Base-by-base conservation (phyloP, 2,329 filamentous ascomycete genomes). In the Colletotrichum neosansevieriae region DNA sequence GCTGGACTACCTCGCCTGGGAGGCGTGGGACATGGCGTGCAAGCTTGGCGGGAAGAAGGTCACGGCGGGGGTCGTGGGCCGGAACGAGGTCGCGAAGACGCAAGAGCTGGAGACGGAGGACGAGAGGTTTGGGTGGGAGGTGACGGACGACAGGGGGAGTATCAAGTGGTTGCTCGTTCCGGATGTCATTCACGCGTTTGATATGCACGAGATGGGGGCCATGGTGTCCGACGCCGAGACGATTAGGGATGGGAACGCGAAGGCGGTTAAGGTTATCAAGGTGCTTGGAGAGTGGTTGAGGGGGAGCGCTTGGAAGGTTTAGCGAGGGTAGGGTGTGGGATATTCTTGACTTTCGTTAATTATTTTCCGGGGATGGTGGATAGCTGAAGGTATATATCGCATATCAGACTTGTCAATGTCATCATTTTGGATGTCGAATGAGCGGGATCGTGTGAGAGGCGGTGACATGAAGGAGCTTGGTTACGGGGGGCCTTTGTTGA, bases 91-190 rank as follows among this genome's bases (percentile, higher is more conserved):
- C 3, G 67, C 67, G 12, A 54, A 32, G 21, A 56, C 57, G 57
- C 51, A 56, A 54, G 69, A 72, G 67, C 67, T 77, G 21, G 75
- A 74, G 65, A 53, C 66, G 4, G 59, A 49, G 54, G 78, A 81
- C 60, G 79, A 80, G 73, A 71, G 75, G 38, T 81, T 78, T 59
- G 73, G 73, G 5, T 81, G 80, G 71, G 76, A 80, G 70, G 76
- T 75, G 40, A 58, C 67, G 61, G 66, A 64, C 2, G 72, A 69
- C 58, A 57, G 12, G 71, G 72, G 71, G 1, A 77, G 76, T 56
- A 76, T 81, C 29, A 76, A 76, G 58, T 83, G 80, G 80, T 63
- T 83, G 69, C 73, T 83, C 3, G 77, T 84, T 15, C 81, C 82
- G 5, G 81, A 83, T 63, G 76, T 76, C 45, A 34, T 81, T 13